Base-by-base conservation (phyloP, 495 filamentous ascomycete species). In the Hypomontagnella monticulosa region DNA sequence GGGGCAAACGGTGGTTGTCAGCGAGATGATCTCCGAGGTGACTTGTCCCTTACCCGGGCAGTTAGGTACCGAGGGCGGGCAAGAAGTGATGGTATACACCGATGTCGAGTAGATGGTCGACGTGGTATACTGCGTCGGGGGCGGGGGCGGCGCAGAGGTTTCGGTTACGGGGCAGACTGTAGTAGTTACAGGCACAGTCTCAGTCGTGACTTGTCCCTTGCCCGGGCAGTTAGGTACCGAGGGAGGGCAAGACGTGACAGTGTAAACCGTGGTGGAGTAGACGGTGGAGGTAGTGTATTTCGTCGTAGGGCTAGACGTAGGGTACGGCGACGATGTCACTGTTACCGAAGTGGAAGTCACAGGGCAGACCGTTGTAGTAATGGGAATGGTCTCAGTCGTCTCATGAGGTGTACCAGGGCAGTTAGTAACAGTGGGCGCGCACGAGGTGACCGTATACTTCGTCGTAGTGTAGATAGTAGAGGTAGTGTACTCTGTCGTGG, bases 391-490 rank as follows among this genome's bases (percentile, higher is more conserved):
- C 48, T 63, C 54, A 1, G 71, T 69, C 6, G 66, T 67, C 14
- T 63, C 62, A 16, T 53, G 33, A 8, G 62, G 61, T 1, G 20
- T 80, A 30, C 78, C 61, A 16, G 85, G 83, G 74, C 85, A 86
- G 71, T 82, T 59, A 16, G 68, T 30, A 0, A 69, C 61, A 5
- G 57, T 44, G 18, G 68, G 47, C 4, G 53, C 41, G 49, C 67
- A 66, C 14, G 57, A 55, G 4, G 68, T 71, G 1, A 69, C 52
- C 12, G 71, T 73, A 37, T 43, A 46, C n/a, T 37, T 58, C 0
- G 62, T 48, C 1, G 68, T 73, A 4, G 61, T 64, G 62, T 58
- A 70, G 64, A 70, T 65, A 16, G 66, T 72, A 0, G 66, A 67
- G 1, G 66, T 67, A 23, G 64, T 71, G 19, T 20, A 58, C 51